phyloP scores from a whole-genome alignment of 192 early-diverging fungal genomes.

The Mortierella hygrophila region DNA sequence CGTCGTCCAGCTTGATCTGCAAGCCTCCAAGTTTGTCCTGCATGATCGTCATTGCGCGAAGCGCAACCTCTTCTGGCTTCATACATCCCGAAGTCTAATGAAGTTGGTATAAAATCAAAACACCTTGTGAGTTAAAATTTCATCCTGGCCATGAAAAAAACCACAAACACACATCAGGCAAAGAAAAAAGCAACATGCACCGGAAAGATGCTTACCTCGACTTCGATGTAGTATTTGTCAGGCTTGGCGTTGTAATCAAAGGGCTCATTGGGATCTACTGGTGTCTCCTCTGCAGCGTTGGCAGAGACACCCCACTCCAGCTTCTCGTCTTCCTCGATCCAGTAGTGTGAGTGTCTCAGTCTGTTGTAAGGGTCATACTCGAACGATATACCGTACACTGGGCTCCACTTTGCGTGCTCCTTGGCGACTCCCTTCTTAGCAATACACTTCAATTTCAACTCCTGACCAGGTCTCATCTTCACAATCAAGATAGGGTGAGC shows the following conservation, averaged over 20 bases:
- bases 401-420: constrained; percentile 98
- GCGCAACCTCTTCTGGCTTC: constrained; percentile 78
- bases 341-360: constrained; percentile 90
- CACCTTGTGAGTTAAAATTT: neutral
- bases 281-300: constrained; percentile 74
- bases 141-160: neutral
- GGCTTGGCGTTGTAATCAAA: constrained; percentile 89
- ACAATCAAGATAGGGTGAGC: constrained; percentile 75
- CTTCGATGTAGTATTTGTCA: constrained; percentile 80
- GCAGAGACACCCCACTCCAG: constrained; percentile 82
- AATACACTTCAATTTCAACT: constrained; percentile 89
- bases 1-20: constrained; percentile 65
- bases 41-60: constrained; percentile 75
- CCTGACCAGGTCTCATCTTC: constrained; percentile 93
- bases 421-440: constrained; percentile 98
- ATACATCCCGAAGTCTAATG: constrained; percentile 79
- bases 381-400: constrained; percentile 89
- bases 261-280: constrained; percentile 61
- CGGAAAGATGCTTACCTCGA: constrained; percentile 67
- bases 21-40: constrained; percentile 80
- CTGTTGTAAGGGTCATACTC: constrained; percentile 99
- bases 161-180: neutral
- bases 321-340: constrained; percentile 89
- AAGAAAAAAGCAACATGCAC: neutral
- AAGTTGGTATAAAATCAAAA: neutral